phyloP scores from a whole-genome alignment of 140 eudicot genomes.

The Flaveria floridana region DNA sequence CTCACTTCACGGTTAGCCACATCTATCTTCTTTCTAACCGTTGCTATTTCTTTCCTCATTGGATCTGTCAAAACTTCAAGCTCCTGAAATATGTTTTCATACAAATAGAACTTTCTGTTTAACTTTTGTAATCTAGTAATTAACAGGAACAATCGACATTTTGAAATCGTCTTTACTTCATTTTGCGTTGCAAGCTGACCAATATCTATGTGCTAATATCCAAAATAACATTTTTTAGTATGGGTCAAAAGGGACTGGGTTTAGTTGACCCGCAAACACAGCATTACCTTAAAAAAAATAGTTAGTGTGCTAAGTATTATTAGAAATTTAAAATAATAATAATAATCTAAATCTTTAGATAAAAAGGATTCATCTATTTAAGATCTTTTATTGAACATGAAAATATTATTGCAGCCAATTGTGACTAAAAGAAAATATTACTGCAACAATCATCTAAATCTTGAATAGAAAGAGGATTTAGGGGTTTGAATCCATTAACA shows the following conservation, averaged over 20 bases:
- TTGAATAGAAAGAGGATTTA: background rate
- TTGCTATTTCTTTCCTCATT: constrained; percentile 69
- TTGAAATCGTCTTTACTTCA: background rate
- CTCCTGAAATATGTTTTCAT: constrained; percentile 45
- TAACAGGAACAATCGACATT: background rate
- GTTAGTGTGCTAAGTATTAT: background rate
- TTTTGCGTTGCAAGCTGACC: background rate
- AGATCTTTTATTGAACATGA: background rate
- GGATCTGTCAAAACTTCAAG: constrained; percentile 83
- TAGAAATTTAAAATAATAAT: background rate
- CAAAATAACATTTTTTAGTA: background rate
- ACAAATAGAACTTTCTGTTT: constrained; percentile 10
- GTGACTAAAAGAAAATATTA: background rate
- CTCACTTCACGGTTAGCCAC: constrained; percentile 64
- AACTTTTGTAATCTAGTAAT: background rate
- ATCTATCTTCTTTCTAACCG: constrained; percentile 65
- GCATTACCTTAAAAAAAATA: background rate
- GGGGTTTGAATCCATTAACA: background rate
- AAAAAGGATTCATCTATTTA: background rate
- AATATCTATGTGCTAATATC: background rate
- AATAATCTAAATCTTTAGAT: too few species aligned
- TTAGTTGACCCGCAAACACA: background rate
- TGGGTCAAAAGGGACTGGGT: background rate
- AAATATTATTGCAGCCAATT: too few species aligned
- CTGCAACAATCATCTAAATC: background rate